A percentile compares a stretch with the other conserved stretches of the same genome.
Evolutionary conservation across 805 yeast genomes (phyloP).

Genomic region (Myxozyma neglecta): DNA sequence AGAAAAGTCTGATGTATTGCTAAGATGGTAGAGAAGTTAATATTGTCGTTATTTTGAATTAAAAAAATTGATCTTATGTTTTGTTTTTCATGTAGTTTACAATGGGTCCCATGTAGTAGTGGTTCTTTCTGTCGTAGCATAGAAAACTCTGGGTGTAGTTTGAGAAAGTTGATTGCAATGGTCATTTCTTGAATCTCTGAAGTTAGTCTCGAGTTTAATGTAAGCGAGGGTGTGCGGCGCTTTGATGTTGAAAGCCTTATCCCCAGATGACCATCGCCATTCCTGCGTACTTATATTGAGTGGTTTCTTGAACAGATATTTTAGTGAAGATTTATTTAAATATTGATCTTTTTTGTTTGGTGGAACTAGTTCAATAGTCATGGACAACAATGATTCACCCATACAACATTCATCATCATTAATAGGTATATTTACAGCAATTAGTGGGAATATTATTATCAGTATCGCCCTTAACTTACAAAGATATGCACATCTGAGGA

Average conservation of each 20-base stretch:
- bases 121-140: not conserved
- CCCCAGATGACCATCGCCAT: too few relatives aligned
- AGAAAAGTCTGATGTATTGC: not conserved
- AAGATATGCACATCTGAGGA: constrained; percentile 43
- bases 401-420: constrained; percentile 25
- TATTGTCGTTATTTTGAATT: constrained; percentile 4
- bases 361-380: not conserved
- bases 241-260: too few relatives aligned
- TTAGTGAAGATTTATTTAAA: not conserved
- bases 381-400: constrained; percentile 8
- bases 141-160: not conserved
- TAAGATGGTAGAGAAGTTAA: constrained; percentile 8
- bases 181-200: too few relatives aligned
- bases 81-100: not conserved
- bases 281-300: not conserved
- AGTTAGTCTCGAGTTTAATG: too few relatives aligned
- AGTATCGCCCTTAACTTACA: constrained; percentile 46
- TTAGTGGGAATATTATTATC: constrained; percentile 44
- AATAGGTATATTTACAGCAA: constrained; percentile 42
- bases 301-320: not conserved
- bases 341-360: not conserved
- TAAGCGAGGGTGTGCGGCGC: too few relatives aligned
- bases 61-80: constrained; percentile 3
- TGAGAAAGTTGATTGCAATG: not conserved
- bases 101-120: not conserved